Evolutionary conservation across 1,139 yeast genomes (phyloP), one percentile per base, ranked within the genome.

Genomic region (Magnusiomyces fungicola): DNA sequence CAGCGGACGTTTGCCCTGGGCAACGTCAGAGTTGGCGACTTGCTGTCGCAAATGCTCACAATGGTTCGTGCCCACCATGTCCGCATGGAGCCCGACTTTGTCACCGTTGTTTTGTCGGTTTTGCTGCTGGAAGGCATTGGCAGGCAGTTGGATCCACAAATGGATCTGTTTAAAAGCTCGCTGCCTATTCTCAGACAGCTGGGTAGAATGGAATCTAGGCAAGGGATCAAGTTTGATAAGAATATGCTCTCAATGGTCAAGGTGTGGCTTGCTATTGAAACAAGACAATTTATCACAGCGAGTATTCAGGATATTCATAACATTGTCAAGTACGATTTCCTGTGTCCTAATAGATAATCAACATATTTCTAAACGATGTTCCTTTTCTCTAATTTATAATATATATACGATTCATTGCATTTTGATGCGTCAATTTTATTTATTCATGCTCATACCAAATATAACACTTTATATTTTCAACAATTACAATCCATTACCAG

Each of bases 41-140:
- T 94, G 53, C 71, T 92, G 52, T 94, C 89, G 58, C 85, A 81
- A 61, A 92, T 92, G 72, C 73, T 92, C 53, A 73, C 81, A 1
- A 89, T 92, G 97, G 97, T 94, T 18, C 75, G 97, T 52, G 72
- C 74, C 18, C 98, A 92, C 64, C 99, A 94, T 65, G 98, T 92
- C 21, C 76, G 97, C 62, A 86, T 94, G 96, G 99, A 92, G 62
- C 95, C 96, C 6, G 98, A 92, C 65, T 92, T 92, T 62, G 83
- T 92, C 44, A 88, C 96, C 24, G 96, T 94, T 25, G 85, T 92
- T 18, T 89, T 92, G 38, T 96, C 97, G 1, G 89, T 92, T 34
- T 69, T 92, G 48, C 72, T 92, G 52, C 69, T 92, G 51, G 98
- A 92, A 67, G 98, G 98, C 14, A 86, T 92, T 50, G 98, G 98